Evolutionary conservation across 208 protist genomes (phyloP).

Genomic region (Trichomonas gallinae): DNA sequence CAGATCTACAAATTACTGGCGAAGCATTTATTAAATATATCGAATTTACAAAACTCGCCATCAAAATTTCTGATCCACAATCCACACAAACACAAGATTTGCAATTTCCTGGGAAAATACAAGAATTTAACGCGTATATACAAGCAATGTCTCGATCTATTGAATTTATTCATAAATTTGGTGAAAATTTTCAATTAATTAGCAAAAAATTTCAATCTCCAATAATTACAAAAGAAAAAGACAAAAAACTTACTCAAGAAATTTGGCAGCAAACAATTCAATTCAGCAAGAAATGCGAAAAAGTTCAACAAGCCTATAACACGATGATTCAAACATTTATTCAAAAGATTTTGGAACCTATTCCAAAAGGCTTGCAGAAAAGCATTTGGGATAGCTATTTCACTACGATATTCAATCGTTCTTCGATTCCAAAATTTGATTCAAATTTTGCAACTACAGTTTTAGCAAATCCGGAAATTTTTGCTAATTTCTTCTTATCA

Average conservation of each 20-base stretch:
- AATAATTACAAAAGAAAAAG: not conserved
- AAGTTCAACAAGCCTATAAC: not conserved
- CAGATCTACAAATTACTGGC: not conserved
- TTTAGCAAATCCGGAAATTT: not conserved
- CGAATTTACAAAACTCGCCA: not conserved
- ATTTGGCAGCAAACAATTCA: not conserved
- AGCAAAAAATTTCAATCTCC: not conserved
- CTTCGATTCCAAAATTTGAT: not conserved
- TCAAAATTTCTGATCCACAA: not conserved
- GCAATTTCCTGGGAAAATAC: not conserved
- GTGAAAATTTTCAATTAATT: not conserved
- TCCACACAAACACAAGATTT: not conserved
- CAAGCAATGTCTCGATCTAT: not conserved
- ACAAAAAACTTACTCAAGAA: not conserved
- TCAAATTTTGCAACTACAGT: not conserved
- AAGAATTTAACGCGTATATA: not conserved
- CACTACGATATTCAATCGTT: not conserved
- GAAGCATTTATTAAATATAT: not conserved
- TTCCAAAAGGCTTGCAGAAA: not conserved
- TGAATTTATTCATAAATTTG: not conserved
- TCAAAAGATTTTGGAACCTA: not conserved
- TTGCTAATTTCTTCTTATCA: not conserved
- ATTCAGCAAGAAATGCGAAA: not conserved
- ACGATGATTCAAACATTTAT: not conserved
- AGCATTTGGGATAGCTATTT: not conserved